Evolutionary conservation across 371 early-diverging fungal species (phyloP), one percentile per base, ranked within the genome.

Genomic region (Mucor velutinosus): DNA sequence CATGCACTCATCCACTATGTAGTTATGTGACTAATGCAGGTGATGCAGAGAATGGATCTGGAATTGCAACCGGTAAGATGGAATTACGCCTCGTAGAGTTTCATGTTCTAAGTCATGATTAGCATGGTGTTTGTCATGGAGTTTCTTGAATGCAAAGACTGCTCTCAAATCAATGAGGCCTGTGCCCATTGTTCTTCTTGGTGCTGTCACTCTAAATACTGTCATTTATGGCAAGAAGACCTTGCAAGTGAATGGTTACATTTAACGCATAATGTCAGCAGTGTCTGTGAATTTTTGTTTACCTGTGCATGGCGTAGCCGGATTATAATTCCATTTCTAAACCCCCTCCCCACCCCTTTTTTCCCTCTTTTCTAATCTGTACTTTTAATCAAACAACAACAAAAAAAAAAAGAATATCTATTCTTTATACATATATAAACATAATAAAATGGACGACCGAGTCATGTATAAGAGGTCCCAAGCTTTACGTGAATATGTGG

Each of bases 111-210:
- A 8, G 1, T 39, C 6, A 23, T 33, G 2, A 23, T 37, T 68
- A 83, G 84, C 84, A 3, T 83, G 84, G 84, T 74, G 81, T 74
- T 60, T 83, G 19, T 77, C 79, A 15, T 83, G 84, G 84, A 33
- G 76, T 11, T 81, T 83, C 60, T 64, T 83, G 19, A 79, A 81
- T 70, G 74, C 78, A 12, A 70, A 75, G 57, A 65, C 43, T 14
- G 78, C 81, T 2, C 29, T 80, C 1, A 45, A 59, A 21, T 77
- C 81, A 1, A 68, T 66, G 58, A 72, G 68, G 21, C 84, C 84
- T 15, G 58, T 77, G 3, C 84, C 84, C 8, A 33, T 81, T n/a
- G 58, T 65, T 29, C 55, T 83, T 27, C 70, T 80, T 11, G 63
- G 70, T 14, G 64, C 72, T 15, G 78, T 78, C 7, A 63, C 76